Conservation (phyloP, 139 green algal genomes). For the Coccomyxa sp. region DNA sequence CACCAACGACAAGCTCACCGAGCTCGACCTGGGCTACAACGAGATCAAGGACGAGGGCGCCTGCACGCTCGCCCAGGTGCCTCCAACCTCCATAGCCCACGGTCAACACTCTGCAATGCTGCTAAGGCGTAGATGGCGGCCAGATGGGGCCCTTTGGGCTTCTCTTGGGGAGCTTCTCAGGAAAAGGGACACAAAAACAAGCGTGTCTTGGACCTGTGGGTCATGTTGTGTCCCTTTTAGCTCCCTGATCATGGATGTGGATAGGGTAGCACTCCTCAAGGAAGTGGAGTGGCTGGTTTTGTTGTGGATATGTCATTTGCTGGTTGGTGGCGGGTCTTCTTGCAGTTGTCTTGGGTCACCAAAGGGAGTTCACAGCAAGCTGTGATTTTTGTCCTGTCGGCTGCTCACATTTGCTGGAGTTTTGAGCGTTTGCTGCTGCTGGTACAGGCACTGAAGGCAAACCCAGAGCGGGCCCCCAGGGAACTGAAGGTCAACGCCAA, state of each 20-base stretch:
- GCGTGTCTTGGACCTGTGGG: no score
- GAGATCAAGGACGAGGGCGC: conserved; percentile 98
- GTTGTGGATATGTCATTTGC: no score
- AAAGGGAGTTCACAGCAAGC: no score
- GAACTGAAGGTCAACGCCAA: conserved; percentile 89
- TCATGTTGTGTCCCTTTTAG: no score
- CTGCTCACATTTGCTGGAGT: no score
- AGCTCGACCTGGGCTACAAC: conserved; percentile 98
- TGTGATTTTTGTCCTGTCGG: no score
- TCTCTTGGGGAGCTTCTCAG: no score
- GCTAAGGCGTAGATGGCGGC: background rate
- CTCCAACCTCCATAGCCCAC: background rate
- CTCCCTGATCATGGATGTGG: no score
- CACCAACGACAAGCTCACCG: conserved; percentile 72
- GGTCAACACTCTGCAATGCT: background rate
- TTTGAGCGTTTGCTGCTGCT: background rate
- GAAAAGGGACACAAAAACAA: background rate
- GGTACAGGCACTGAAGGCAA: conserved; percentile 78
- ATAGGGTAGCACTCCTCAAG: no score
- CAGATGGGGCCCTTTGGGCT: background rate
- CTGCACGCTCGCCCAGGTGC: conserved; percentile 86
- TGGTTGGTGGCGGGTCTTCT: no score
- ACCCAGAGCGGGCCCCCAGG: conserved; percentile 70
- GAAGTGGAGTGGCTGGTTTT: no score
- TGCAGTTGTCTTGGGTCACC: no score